A percentile compares a stretch with the other conserved stretches of the same genome.
Conservation (phyloP, 805 yeast species). For the Aciculoconidium aculeatum region DNA sequence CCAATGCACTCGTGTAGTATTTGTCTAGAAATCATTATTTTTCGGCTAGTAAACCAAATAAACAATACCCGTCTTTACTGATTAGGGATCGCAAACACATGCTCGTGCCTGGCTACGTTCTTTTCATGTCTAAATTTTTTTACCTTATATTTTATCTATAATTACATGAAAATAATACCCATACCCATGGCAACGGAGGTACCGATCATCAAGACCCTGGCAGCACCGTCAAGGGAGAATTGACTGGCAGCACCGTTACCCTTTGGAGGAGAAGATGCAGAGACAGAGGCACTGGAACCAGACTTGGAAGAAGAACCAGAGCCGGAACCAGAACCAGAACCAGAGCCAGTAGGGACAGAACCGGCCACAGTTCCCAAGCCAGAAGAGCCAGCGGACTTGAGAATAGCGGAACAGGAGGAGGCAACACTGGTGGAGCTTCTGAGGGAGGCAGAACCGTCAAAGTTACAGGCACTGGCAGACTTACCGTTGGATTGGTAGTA, state of each 20-base stretch:
- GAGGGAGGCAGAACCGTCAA: conserved; percentile 37
- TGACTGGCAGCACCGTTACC: conserved; percentile 13
- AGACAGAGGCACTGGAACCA: conserved; percentile 9
- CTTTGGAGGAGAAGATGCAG: conserved; percentile 12
- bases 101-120: no score
- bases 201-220: conserved; percentile 19
- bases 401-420: conserved; percentile 49
- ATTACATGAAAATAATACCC: conserved; percentile 18
- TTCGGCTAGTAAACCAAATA: no score
- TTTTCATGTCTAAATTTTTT: no score
- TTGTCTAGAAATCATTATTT: no score
- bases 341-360: conserved; percentile 21
- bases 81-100: no score
- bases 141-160: conserved; percentile 5
- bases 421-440: conserved; percentile 34
- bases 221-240: conserved; percentile 11
- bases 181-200: conserved; percentile 22
- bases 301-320: conserved; percentile 12
- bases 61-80: no score
- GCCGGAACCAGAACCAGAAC: conserved; percentile 22
- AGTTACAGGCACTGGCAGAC: conserved; percentile 28
- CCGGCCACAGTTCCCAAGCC: conserved; percentile 57
- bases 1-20: no score
- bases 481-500: conserved; percentile 29
- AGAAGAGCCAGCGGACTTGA: conserved; percentile 61